These are phyloP conservation scores for Fusarium caatingaense DNA, from an alignment of 2,329 filamentous ascomycete species.

Conservation along the genomic window DNA sequence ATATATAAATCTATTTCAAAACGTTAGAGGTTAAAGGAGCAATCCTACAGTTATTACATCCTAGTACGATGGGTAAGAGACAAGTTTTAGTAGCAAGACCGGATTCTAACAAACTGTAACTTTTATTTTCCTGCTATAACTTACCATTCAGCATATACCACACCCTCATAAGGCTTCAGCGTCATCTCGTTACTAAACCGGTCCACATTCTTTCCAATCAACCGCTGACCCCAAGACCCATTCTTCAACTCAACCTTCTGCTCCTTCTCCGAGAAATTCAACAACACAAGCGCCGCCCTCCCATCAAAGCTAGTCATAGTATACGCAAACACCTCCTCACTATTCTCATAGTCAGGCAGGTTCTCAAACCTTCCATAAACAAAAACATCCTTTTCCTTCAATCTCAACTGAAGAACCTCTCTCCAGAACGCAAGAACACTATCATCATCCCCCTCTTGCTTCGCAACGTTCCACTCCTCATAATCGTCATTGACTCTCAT, in stretches of 20 bases:
- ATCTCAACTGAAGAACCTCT: constrained; percentile 24
- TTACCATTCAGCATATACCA: constrained; percentile 1
- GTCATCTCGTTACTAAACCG: neutral
- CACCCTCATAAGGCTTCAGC: neutral
- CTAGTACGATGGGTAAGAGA: no score
- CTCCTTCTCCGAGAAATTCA: constrained; percentile 31
- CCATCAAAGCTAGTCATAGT: constrained; percentile 37
- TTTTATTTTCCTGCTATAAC: no score
- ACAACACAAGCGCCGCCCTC: constrained; percentile 32
- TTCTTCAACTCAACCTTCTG: neutral
- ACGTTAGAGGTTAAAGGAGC: no score
- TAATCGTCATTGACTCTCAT: constrained; percentile 46
- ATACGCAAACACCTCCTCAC: constrained; percentile 39
- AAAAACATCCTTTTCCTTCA: constrained; percentile 37
- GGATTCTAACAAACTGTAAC: no score
- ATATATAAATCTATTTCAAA: no score
- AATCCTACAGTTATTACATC: no score
- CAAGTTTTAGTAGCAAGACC: no score
- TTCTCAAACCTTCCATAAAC: constrained; percentile 32
- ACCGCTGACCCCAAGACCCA: neutral
- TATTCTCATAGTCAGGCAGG: constrained; percentile 10
- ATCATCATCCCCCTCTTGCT: constrained; percentile 11
- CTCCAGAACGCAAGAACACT: constrained; percentile 41
- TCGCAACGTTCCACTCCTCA: constrained; percentile 30
- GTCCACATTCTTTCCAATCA: neutral